Evolutionary conservation across 371 early-diverging fungal species (phyloP), one percentile per base, ranked within the genome.

Genomic region (Lichtheimia ornata): DNA sequence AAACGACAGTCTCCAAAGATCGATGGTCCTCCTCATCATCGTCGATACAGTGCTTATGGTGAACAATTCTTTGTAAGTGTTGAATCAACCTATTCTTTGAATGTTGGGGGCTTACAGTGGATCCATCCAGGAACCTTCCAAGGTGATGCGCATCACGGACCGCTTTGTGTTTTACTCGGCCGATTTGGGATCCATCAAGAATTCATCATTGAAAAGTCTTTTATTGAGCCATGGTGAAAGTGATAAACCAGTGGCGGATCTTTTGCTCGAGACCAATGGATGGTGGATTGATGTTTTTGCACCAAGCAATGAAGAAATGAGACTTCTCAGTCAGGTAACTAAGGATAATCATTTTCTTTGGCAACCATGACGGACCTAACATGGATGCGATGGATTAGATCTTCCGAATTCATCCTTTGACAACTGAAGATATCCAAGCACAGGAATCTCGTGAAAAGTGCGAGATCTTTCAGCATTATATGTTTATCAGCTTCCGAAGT

Each of bases 361-460:
- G 28, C 28, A n/a, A 6, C 17, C n/a, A n/a, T n/a, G 24, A 15
- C 22, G n/a, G 40, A 45, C 9, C 25, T 51, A 40, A 17, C 45
- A 22, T 22, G 22, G 1, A 22, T 28, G 28, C 4, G 4, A 28
- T 28, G 5, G 28, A 2, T 11, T 58, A 77, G 83, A 79, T 86
- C 5, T 88, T 88, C 59, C 71, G 80, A 28, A 78, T 88, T 50
- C 88, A 97, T 70, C 95, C 98, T 22, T 72, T 97, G 12, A 96
- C 97, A 0, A 87, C 88, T 14, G 97, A 97, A 74, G 97, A 96
- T 69, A 92, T 97, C 56, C 84, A 91, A 72, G 90, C 90, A 22
- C 89, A 95, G 63, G 98, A 97, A 63, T 88, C 85, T 1, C 82
- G 97, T 1, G 97, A 96, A 68, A 97, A 97, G 67, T 94, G 93